Evolutionary conservation across 495 filamentous ascomycete genomes (phyloP).

Genomic region (Penicillium maclennaniae): DNA sequence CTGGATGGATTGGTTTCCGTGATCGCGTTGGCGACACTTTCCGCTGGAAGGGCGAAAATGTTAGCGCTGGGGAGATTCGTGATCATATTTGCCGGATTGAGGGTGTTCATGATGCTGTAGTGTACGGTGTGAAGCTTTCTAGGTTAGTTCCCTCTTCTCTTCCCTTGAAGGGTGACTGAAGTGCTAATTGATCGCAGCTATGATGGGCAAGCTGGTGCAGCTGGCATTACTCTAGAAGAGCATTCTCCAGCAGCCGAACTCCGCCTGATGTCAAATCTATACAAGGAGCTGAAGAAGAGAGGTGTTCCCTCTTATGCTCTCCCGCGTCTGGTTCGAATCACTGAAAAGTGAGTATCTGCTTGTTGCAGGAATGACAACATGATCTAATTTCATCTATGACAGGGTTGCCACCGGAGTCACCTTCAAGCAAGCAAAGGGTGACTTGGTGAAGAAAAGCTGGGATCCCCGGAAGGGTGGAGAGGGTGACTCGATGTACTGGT

Average conservation of each 20-base stretch:
- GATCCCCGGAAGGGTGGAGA: constrained; percentile 31
- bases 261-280: constrained; percentile 35
- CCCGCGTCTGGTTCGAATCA: constrained; percentile 47
- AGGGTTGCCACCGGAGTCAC: constrained; percentile 49
- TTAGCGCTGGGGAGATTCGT: constrained; percentile 68
- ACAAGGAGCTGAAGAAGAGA: constrained; percentile 40
- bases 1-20: constrained; percentile 73
- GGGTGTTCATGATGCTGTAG: constrained; percentile 46
- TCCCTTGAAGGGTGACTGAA: not conserved
- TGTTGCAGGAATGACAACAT: not conserved
- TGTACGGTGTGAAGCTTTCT: constrained; percentile 47
- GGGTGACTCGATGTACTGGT: constrained; percentile 46
- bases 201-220: constrained; percentile 51
- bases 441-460: constrained; percentile 46
- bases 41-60: constrained; percentile 93
- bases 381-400: not conserved
- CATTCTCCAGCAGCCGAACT: constrained; percentile 27
- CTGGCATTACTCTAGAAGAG: constrained; percentile 45
- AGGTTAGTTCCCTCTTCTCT: constrained; percentile 28
- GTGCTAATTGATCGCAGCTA: constrained; percentile 29
- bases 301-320: constrained; percentile 50
- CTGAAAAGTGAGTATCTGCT: constrained; percentile 39
- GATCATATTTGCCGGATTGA: constrained; percentile 46
- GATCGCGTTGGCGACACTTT: constrained; percentile 95
- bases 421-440: constrained; percentile 52